Evolutionary conservation across 495 filamentous ascomycete species (phyloP).

Genomic region (Daldinia childiae): DNA sequence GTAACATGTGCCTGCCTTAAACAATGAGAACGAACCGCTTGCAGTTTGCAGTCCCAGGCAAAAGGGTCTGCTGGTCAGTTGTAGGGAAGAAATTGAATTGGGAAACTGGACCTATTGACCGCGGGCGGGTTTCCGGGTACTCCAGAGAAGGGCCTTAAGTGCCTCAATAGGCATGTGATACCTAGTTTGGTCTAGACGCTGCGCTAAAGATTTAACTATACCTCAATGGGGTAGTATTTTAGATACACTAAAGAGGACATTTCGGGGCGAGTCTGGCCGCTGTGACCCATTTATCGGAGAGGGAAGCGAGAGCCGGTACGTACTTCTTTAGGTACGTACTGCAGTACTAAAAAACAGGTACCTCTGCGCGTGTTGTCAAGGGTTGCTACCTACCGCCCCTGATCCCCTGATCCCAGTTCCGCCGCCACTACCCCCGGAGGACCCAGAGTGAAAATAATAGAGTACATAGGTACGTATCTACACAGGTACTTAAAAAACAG

Average conservation of each 20-base stretch:
- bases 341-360: conserved; percentile 18
- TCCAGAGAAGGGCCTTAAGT: conserved; percentile 36
- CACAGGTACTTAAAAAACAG: not conserved
- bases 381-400: conserved; percentile 40
- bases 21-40: conserved; percentile 42
- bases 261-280: conserved; percentile 43
- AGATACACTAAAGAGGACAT: conserved; percentile 33
- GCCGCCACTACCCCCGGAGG: conserved; percentile 32
- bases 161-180: conserved; percentile 44
- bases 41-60: conserved; percentile 36
- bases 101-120: conserved; percentile 47
- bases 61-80: conserved; percentile 43
- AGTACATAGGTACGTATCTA: conserved; percentile 14
- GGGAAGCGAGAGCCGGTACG: conserved; percentile 30
- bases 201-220: conserved; percentile 28
- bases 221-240: conserved; percentile 6
- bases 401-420: conserved; percentile 37
- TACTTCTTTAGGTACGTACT: conserved; percentile 12
- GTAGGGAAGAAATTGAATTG: conserved; percentile 29
- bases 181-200: conserved; percentile 26
- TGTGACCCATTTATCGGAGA: conserved; percentile 38
- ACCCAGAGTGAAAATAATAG: conserved; percentile 35
- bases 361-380: conserved; percentile 44
- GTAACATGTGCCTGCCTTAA: conserved; percentile 38
- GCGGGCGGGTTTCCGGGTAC: conserved; percentile 43